phyloP scores from a whole-genome alignment of 2,329 filamentous ascomycete genomes.

The Stagonosporopsis tanaceti region DNA sequence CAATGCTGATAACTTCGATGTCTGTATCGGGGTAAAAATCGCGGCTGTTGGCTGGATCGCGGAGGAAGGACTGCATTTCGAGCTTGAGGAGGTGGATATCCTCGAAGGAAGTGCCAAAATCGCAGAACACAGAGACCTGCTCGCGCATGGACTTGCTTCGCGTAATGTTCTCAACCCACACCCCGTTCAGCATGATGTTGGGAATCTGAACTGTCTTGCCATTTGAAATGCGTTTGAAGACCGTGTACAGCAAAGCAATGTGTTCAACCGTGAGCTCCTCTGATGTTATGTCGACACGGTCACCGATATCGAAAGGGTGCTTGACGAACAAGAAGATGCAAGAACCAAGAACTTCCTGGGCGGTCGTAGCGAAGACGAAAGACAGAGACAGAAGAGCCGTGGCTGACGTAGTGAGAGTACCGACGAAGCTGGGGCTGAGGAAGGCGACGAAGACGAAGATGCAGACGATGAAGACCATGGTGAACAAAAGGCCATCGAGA shows the following conservation, averaged over 20 bases:
- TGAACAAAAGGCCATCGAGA: constrained; percentile 84
- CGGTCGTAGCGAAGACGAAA: constrained; percentile 91
- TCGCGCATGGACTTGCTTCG: constrained; percentile 93
- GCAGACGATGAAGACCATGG: constrained; percentile 80
- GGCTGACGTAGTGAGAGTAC: constrained; percentile 86
- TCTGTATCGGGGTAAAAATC: constrained; percentile 89
- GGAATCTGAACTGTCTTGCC: constrained; percentile 84
- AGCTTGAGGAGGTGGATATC: constrained; percentile 84
- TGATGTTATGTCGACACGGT: constrained; percentile 82
- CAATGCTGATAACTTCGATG: constrained; percentile 79
- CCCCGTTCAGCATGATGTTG: constrained; percentile 87
- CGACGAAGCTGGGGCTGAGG: constrained; percentile 84
- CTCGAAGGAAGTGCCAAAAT: constrained; percentile 87
- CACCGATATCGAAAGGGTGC: constrained; percentile 95
- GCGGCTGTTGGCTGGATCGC: constrained; percentile 81
- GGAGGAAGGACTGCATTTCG: constrained; percentile 87
- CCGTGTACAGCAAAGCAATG: constrained; percentile 91
- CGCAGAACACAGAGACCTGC: constrained; percentile 78
- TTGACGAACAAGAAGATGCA: constrained; percentile 99
- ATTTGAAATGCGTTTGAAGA: constrained; percentile 84
- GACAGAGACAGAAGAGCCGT: constrained; percentile 94
- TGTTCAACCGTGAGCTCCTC: constrained; percentile 84
- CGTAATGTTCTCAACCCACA: constrained; percentile 96
- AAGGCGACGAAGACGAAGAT: constrained; percentile 91
- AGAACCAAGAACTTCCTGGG: constrained; percentile 94